A percentile compares a stretch with the other conserved stretches of the same genome.
Conservation (phyloP, 352 stramenopile genomes). For the Hyaloperonospora brassicae region DNA sequence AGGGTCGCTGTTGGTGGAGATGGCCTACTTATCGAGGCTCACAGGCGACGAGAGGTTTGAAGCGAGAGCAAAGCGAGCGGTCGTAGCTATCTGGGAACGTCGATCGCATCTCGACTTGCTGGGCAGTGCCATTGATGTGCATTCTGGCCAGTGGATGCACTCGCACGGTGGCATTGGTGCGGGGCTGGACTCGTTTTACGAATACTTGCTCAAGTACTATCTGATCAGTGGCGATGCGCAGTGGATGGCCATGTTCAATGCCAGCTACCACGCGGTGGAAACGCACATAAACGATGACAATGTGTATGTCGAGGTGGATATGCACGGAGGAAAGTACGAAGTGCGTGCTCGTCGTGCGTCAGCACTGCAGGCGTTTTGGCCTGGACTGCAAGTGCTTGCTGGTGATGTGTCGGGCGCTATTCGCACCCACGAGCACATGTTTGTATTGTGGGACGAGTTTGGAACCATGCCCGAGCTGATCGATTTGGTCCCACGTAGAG, state of each 20-base stretch:
- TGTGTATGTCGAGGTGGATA: constrained; percentile 83
- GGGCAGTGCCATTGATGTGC: constrained; percentile 92
- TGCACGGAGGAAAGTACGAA: constrained; percentile 55
- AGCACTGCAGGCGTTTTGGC: constrained; percentile 95
- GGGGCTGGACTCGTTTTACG: constrained; percentile 96
- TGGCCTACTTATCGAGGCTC: constrained; percentile 90
- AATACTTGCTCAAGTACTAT: constrained; percentile 97
- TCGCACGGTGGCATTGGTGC: constrained; percentile 83
- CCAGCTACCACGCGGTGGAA: constrained; percentile 71
- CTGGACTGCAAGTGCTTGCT: constrained; percentile 91
- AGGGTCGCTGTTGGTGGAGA: constrained; percentile 94
- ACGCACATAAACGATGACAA: constrained; percentile 65
- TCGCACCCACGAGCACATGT: constrained; percentile 89
- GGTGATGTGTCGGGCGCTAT: constrained; percentile 89
- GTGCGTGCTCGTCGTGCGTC: constrained; percentile 63
- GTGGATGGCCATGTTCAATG: constrained; percentile 90
- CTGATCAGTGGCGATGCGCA: constrained; percentile 89
- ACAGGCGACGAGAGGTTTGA: constrained; percentile 54
- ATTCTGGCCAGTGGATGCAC: constrained; percentile 75
- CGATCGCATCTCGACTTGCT: constrained; percentile 85
- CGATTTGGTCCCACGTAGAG: constrained; percentile 47
- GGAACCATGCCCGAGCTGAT: constrained; percentile 93
- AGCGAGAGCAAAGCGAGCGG: constrained; percentile 43
- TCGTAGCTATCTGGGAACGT: constrained; percentile 71
- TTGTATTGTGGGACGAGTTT: constrained; percentile 92